Base-by-base conservation (phyloP, 75 land plant genomes). In the Larix kaempferi region DNA sequence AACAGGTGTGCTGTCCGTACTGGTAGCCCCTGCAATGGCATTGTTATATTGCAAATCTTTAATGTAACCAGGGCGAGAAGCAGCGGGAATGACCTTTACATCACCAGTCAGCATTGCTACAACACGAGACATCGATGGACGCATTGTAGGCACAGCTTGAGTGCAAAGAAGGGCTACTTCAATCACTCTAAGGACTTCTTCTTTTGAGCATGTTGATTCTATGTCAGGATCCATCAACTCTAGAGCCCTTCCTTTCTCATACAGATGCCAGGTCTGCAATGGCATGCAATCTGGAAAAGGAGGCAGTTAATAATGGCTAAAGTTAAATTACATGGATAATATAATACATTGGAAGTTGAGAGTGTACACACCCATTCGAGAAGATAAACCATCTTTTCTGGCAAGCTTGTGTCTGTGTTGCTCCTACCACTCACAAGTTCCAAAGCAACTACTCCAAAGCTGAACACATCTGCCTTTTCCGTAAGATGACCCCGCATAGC, bases 401-500 rank as follows among this genome's bases (percentile, higher is more conserved):
- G 88, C 58, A 86, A 75, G 67, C 35, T 77, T 37, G 81, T 14
- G 67, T 84, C 87, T 37, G 88, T 25, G 52, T 86, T 88, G 14
- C 78, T 76, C 71, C 90, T 82, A 15, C 93, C 93, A 72, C 86
- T 79, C 13, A 91, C 56, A 44, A 88, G 73, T 73, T 90, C 92
- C 2, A 88, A 75, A 61, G 83, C 86, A 37, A 90, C 81, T 21
- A 90, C 87, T 3, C 93, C 93, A 79, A 91, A 91, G 10, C 84
- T 81, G 77, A 84, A 91, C 22, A 91, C 89, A 80, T 91, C 93
- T 52, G 89, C 87, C 80, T 91, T 91, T 59, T 88, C 91, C 49
- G 93, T 91, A 4, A 91, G 87, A 57, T 88, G 88, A 6, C 93
- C 93, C 49, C 90, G 79, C 86, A 88, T 78, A 8, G 93, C 93